Percentiles rank a stretch among this genome's conserved stretches.
Conservation (phyloP, 2,329 filamentous ascomycete species). For the Pseudonectria foliicola region DNA sequence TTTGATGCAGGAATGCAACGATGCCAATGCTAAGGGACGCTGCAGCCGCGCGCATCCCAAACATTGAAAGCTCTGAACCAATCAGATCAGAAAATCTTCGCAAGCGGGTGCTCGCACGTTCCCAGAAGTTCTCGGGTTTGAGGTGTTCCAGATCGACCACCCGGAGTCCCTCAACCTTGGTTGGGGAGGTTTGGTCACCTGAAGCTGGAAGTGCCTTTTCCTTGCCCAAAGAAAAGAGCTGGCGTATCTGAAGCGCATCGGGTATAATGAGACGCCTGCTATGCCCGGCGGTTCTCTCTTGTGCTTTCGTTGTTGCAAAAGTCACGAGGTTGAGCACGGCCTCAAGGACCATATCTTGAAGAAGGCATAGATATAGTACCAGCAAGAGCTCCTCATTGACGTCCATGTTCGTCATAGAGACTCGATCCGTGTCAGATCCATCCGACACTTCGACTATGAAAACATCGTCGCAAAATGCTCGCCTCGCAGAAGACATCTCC, state of each 20-base stretch:
- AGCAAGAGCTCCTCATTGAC: slow-evolving; percentile 6
- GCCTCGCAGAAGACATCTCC: slow-evolving; percentile 1
- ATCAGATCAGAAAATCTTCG: slow-evolving; percentile 4
- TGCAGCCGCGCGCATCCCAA: slow-evolving; percentile 7
- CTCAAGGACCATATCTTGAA: slow-evolving; percentile 5
- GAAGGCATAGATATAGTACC: slow-evolving; percentile 4
- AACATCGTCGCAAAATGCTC: not conserved
- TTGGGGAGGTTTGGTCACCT: not conserved
- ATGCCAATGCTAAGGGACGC: slow-evolving; percentile 7
- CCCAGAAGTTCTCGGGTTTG: slow-evolving; percentile 5
- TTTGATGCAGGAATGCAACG: slow-evolving; percentile 6
- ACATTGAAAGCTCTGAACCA: slow-evolving; percentile 6
- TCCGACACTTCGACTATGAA: slow-evolving; percentile 3
- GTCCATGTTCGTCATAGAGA: slow-evolving; percentile 1
- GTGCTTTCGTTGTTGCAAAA: slow-evolving; percentile 4
- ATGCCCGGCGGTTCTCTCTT: slow-evolving; percentile 1
- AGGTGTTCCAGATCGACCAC: slow-evolving; percentile 7
- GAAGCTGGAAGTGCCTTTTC: not conserved
- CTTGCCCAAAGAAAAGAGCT: not conserved
- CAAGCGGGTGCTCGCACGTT: slow-evolving; percentile 4
- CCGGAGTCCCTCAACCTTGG: slow-evolving; percentile 1
- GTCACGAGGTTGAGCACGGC: slow-evolving; percentile 3
- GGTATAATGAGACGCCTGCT: not conserved
- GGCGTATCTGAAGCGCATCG: not conserved
- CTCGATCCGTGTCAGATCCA: not conserved